phyloP scores from a whole-genome alignment of 192 early-diverging fungal genomes.

The Gonapodya sp. region DNA sequence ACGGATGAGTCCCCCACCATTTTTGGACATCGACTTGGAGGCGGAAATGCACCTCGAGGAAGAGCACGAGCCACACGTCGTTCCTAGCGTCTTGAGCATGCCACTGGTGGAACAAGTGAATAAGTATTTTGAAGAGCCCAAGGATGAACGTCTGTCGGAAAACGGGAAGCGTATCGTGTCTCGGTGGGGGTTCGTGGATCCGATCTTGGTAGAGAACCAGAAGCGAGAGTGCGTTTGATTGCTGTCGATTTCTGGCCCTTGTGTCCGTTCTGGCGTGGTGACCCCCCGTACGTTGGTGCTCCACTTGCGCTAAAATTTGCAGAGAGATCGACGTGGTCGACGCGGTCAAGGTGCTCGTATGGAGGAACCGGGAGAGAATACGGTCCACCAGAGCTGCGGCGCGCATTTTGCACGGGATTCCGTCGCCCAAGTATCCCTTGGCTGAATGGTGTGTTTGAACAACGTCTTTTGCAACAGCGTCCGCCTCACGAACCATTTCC shows the following conservation, averaged over 20 bases:
- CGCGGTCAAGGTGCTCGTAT: background rate
- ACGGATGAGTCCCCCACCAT: background rate
- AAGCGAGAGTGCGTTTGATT: background rate
- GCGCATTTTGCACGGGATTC: background rate
- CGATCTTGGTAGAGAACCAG: background rate
- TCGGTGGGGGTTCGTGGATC: slow-evolving; percentile 8
- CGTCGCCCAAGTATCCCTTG: background rate
- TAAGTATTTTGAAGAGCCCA: background rate
- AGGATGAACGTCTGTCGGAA: background rate
- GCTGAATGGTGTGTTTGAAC: background rate
- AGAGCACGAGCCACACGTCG: background rate
- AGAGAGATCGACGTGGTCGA: background rate
- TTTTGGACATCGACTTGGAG: background rate
- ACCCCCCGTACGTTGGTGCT: no score
- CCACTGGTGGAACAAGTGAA: background rate
- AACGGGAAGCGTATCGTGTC: background rate
- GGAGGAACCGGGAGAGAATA: background rate
- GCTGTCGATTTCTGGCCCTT: background rate
- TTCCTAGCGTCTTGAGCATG: background rate
- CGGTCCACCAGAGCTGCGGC: background rate
- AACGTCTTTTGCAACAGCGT: background rate
- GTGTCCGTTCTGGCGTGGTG: background rate
- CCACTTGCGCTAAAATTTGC: background rate
- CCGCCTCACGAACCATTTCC: background rate
- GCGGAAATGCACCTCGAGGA: background rate